Evolutionary conservation across 2,329 filamentous ascomycete species (phyloP).

Genomic region (Lizonia empirigonia): DNA sequence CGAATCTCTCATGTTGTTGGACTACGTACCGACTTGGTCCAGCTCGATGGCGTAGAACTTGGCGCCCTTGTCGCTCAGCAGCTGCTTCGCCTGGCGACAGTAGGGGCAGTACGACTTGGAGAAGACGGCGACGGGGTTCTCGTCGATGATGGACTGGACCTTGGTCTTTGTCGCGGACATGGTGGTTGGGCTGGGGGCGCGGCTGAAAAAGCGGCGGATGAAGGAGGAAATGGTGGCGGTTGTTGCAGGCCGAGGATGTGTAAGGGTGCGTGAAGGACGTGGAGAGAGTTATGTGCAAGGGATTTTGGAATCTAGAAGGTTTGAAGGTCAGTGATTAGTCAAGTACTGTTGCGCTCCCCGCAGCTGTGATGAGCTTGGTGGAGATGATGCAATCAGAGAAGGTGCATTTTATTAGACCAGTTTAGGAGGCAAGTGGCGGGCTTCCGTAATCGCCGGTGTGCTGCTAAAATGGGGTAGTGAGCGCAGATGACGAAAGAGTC

Average conservation of each 20-base stretch:
- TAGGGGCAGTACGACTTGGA: conserved; percentile 97
- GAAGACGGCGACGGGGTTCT: conserved; percentile 92
- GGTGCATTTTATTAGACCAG: conserved; percentile 15
- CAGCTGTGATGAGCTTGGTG: conserved; percentile 23
- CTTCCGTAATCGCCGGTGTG: conserved; percentile 18
- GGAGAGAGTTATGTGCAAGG: background rate
- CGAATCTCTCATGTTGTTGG: background rate
- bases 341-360: conserved; percentile 38
- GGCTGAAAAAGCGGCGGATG: conserved; percentile 74
- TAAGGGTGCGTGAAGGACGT: background rate
- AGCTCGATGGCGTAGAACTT: conserved; percentile 81
- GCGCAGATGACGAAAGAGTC: conserved; percentile 12
- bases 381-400: conserved; percentile 44
- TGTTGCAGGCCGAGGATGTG: background rate
- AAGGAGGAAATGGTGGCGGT: conserved; percentile 63
- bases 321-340: conserved; percentile 17
- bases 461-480: conserved; percentile 13
- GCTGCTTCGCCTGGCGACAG: conserved; percentile 78
- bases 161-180: conserved; percentile 87
- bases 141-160: conserved; percentile 83
- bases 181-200: conserved; percentile 62
- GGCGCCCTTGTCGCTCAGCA: conserved; percentile 71
- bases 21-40: conserved; percentile 75
- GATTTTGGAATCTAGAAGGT: conserved; percentile 29
- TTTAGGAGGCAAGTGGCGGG: conserved; percentile 20